phyloP scores from a whole-genome alignment of 2,329 filamentous ascomycete genomes.

The Fusarium newnesense region DNA sequence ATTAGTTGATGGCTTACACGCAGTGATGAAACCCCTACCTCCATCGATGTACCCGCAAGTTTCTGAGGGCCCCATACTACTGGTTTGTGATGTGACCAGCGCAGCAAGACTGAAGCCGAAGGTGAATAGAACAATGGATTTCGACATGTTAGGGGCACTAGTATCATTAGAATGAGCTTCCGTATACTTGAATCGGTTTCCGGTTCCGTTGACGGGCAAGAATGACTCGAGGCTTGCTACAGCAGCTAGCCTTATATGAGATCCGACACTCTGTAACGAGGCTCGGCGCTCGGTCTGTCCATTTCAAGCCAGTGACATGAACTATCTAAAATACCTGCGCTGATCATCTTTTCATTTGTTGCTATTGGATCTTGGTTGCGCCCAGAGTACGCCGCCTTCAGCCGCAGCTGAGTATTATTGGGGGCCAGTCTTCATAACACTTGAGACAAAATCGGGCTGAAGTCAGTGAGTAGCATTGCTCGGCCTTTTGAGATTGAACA shows the following conservation, averaged over 20 bases:
- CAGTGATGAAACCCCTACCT: not conserved
- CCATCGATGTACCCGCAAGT: slow-evolving; percentile 15
- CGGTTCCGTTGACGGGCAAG: not conserved
- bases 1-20: not conserved
- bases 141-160: not conserved
- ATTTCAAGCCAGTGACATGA: not conserved
- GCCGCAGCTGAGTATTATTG: not conserved
- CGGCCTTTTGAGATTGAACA: not conserved
- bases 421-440: not conserved
- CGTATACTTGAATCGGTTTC: not conserved
- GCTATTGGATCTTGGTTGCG: not conserved
- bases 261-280: not conserved
- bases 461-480: too few species aligned
- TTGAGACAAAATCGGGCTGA: not conserved
- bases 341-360: not conserved
- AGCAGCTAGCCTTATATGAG: not conserved
- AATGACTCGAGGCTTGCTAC: not conserved
- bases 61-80: not conserved
- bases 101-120: not conserved
- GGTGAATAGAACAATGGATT: not conserved
- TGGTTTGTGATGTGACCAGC: not conserved
- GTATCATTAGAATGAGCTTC: not conserved
- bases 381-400: not conserved
- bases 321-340: not conserved
- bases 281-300: not conserved